Evolutionary conservation across 768 basidiomycete species (phyloP), one percentile per base, ranked within the genome.

Genomic region (Kwoniella heveanensis): DNA sequence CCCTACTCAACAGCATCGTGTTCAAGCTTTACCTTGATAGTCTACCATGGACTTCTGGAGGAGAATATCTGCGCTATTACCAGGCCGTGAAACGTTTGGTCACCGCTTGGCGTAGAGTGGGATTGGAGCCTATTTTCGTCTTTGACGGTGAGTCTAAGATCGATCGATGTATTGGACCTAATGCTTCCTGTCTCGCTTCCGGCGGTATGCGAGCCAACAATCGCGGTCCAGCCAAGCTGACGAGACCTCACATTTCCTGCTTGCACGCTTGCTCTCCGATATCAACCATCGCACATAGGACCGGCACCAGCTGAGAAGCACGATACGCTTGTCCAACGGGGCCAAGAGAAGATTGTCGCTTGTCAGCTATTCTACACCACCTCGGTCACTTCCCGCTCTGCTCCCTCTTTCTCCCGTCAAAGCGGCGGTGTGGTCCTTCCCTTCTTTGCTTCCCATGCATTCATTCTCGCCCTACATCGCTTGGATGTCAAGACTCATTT

Each of bases 71-170:
- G 2, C 54, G 69, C 2, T 79, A 76, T 62, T 77, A 74, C 29
- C 51, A 67, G n/a, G 49, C 78, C 1, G 62, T 77, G 2, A 67
- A 67, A 55, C 59, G 66, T 27, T 39, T 77, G 21, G 53, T 79
- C 22, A 63, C 61, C 13, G 68, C 69, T 15, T 79, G 77, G 74
- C 60, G 72, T 32, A 60, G 58, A 8, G 70, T 79, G 1, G 78
- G 76, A 5, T 59, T 80, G 36, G 76, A 78, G 50, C 76, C 76
- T 2, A 69, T 69, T 29, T 75, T 81, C 36, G 75, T 80, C 36
- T 80, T 79, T 65, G 80, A 81, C 59, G 80, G 80, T 81, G 49
- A 63, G 79, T 58, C 32, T 79, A 79, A n/a, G n/a, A n/a, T n/a
- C n/a, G n/a, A n/a, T n/a, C n/a, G n/a, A n/a, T n/a, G n/a, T n/a